phyloP scores from a whole-genome alignment of 2,329 filamentous ascomycete genomes.

The Colletotrichum sp. region DNA sequence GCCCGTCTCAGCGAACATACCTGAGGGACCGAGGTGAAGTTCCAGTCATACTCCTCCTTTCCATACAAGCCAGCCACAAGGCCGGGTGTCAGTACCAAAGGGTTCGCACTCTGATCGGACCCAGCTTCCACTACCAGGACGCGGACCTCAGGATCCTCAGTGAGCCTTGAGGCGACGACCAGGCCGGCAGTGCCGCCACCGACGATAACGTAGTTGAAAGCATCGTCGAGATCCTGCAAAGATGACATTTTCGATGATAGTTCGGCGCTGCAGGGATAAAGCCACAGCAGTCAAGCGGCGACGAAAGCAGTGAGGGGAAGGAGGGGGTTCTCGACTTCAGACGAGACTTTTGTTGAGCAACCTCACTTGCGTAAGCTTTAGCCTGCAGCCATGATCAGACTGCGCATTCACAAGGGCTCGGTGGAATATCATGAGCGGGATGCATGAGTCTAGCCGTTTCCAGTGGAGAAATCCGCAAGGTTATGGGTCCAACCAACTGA shows the following conservation, averaged over 20 bases:
- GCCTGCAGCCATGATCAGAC: background rate
- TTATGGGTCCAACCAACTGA: background rate
- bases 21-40: slow-evolving; percentile 25
- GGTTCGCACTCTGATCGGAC: slow-evolving; percentile 22
- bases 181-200: slow-evolving; percentile 37
- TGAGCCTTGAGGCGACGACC: slow-evolving; percentile 35
- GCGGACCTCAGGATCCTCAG: slow-evolving; percentile 23
- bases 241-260: background rate
- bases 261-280: background rate
- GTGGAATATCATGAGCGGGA: background rate
- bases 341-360: background rate
- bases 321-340: background rate
- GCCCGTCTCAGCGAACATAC: background rate
- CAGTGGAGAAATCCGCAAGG: background rate
- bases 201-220: slow-evolving; percentile 31
- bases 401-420: background rate
- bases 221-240: background rate
- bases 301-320: background rate
- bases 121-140: slow-evolving; percentile 33
- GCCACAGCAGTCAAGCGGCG: background rate
- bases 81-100: slow-evolving; percentile 21
- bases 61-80: slow-evolving; percentile 23
- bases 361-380: background rate
- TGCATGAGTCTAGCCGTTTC: slow-evolving; percentile 1
- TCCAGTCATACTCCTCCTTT: slow-evolving; percentile 27